A percentile compares a stretch with the other conserved stretches of the same genome.
Evolutionary conservation across 129 eudicot species (phyloP).

Genomic region (Chrysanthemum seticuspe): DNA sequence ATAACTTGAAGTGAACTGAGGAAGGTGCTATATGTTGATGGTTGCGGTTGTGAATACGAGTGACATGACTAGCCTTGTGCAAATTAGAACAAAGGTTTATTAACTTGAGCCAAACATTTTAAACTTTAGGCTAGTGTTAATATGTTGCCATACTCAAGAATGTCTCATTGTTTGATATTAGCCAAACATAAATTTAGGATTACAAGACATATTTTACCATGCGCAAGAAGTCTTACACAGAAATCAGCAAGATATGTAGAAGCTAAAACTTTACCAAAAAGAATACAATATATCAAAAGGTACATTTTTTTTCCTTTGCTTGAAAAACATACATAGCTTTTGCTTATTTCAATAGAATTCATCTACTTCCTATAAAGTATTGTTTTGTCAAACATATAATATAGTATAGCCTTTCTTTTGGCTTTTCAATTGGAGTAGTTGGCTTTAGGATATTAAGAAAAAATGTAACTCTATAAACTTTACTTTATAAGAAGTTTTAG

Average conservation of each 20-base stretch:
- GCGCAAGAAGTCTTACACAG: background rate
- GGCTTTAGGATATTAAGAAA: conserved; percentile 11
- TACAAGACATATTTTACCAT: background rate
- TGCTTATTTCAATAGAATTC: conserved; percentile 16
- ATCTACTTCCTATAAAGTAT: conserved; percentile 12
- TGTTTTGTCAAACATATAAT: conserved; percentile 23
- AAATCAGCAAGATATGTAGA: background rate
- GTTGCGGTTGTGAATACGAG: too few relatives aligned
- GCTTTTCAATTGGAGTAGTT: conserved; percentile 23
- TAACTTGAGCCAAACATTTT: too few relatives aligned
- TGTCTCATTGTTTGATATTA: background rate
- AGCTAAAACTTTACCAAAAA: background rate
- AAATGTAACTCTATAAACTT: background rate
- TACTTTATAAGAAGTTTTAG: background rate
- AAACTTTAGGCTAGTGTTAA: too few relatives aligned
- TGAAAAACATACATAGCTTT: conserved; percentile 11
- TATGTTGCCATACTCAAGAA: background rate
- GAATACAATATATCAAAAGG: background rate
- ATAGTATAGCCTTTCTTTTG: conserved; percentile 16
- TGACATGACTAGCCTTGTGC: too few relatives aligned
- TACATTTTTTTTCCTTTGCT: background rate
- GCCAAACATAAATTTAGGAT: too few relatives aligned
- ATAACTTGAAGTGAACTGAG: too few relatives aligned
- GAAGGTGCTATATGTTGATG: too few relatives aligned
- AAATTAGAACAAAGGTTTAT: too few relatives aligned